Evolutionary conservation across 2,329 filamentous ascomycete genomes (phyloP), one percentile per base, ranked within the genome.

Genomic region (Daldinia sp.): DNA sequence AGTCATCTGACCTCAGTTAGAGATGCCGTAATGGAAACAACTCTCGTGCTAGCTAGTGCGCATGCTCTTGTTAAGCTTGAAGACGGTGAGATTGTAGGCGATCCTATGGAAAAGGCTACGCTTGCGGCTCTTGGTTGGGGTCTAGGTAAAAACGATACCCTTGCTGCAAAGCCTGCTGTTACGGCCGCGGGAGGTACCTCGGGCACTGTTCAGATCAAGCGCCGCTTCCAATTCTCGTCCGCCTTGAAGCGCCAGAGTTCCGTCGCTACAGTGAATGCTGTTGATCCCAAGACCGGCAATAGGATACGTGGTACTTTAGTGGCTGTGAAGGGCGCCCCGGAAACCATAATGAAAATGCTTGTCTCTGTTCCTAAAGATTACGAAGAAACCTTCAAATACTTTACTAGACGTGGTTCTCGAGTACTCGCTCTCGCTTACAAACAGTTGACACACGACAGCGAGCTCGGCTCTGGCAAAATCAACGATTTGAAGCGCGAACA

Each of bases 21-120:
- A 43, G 81, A 91, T 21, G 87, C 90, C 68, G 87, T 87, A 34
- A 82, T 94, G 43, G 89, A 96, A 70, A 98, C 95, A 0, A 96
- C 94, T 7, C 83, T 99, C 58, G 95, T 98, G 54, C 87, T 99
- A 55, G 94, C 95, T 39, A 96, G 94, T 10, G 95, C 95, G 2
- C 95, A 99, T 75, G 95, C 95, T 39, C 83, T 99, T 25, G 96
- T 99, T 50, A 97, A 94, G 76, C 85, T 99, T 13, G 95, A 99
- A 69, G 95, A 99, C 76, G 95, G 95, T 17, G 95, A 99, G 10
- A 90, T 98, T 70, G 95, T 99, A 43, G 95, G 95, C 72, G 95
- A 99, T 74, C 95, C 95, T 1, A 99, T 99, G 95, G 95, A 99
- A 76, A 98, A 98, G 79, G 95, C 95, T 43, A 98, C 95, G 1